Base-by-base conservation (phyloP, 2,329 filamentous ascomycete species). In the Fusarium sarcochroum region DNA sequence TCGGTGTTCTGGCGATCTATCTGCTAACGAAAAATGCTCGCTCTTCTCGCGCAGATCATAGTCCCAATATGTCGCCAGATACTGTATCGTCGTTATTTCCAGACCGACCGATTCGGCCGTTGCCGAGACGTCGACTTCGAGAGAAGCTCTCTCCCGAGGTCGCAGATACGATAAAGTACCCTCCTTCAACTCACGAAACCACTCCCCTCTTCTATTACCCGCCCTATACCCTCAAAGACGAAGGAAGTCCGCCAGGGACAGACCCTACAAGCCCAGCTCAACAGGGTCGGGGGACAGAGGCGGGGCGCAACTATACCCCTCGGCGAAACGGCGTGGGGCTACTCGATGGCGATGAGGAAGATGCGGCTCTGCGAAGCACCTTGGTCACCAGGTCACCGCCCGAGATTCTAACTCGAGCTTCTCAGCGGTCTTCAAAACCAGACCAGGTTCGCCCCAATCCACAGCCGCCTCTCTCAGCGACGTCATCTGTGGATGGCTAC, bases 81-180 rank as follows among this genome's bases (percentile, higher is more conserved):
- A 91, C 91, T 61, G 86, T 90, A 68, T 96, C 93, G 63, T 89
- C 92, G 62, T 85, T 93, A 75, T 97, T 93, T 78, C 93, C 93
- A 70, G 93, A 97, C 77, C 91, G 96, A 80, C 92, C 95, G 64
- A 99, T 99, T 78, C 91, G 94, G 76, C 96, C 96, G 58, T 84
- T 99, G 63, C 96, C 96, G 42, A 96, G 93, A 81, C 91, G 94
- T 75, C 91, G 93, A 69, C 86, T 99, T 55, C 93, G 94, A 74
- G 94, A 96, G 77, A 90, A 93, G 58, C 85, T 99, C 52, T 94
- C 95, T 32, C 91, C 93, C 63, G 93, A 97, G 78, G 90, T 92
- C 73, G 93, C 92, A 58, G 90, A 91, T 53, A 89, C 91, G 30
- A 96, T 98, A 73, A 86, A 90, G 72, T 97, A 93, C 73, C 94